Base-by-base conservation (phyloP, 1,139 yeast genomes). In the Yamadazyma aaseri region DNA sequence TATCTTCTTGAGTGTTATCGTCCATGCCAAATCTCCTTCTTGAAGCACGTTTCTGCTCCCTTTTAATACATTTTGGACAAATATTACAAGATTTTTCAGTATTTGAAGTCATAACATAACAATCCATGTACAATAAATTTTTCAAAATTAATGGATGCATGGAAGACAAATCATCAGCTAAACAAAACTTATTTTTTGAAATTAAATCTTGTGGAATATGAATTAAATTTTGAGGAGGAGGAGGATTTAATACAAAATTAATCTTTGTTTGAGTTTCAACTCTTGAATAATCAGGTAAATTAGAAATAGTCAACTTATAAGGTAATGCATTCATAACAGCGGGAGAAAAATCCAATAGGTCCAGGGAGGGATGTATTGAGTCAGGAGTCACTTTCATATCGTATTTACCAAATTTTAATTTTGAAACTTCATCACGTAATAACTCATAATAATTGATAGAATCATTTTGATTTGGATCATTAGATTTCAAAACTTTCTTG, bases 231-330 rank as follows among this genome's bases (percentile, higher is more conserved):
- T 86, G 82, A 6, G 74, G 71, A 4, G 95, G 94, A 8, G 86
- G 75, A 2, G 95, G 96, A 21, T 78, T 70, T 31, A 87, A 64
- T 6, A 75, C 59, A 20, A 92, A 61, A 33, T 76, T 71, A 38
- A 92, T 65, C 56, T 87, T 90, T 54, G 90, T 86, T 62, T 92
- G 97, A 14, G 97, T 92, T 60, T 92, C 98, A 5, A 92, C 97
- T 45, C 98, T 75, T 7, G 96, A 86, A 47, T 79, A 79, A 8
- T 73, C 60, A 1, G 97, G 97, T 32, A 90, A 63, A 36, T 80
- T 83, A 9, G 71, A 62, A 1, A 89, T 63, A 20, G 63, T 60
- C 39, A 90, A 51, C 35, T 71, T 63, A 57, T 78, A 84, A 3
- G 87, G 87, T 39, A 83, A 63, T 9, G 57, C 51, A 9, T 60